Conservation (phyloP, 179 eudicot genomes). For the Camellia oleifera region DNA sequence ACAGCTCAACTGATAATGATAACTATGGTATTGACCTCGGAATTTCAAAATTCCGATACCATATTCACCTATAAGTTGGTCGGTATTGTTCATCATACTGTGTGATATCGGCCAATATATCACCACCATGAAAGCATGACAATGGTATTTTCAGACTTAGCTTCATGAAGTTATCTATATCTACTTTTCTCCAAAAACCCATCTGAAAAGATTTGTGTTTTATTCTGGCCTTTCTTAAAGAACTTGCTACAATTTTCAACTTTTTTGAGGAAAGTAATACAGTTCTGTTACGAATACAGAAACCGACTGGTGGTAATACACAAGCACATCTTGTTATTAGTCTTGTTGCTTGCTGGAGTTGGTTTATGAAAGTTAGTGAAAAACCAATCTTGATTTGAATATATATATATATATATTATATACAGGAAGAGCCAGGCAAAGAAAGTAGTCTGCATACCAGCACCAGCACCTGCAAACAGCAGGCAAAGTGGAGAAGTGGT, state of each 20-base stretch:
- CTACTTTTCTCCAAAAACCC: constrained; percentile 7
- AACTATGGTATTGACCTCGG: too few relatives aligned
- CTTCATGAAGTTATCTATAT: constrained; percentile 16
- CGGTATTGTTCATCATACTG: too few relatives aligned
- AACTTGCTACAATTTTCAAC: constrained; percentile 11
- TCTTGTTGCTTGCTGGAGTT: not conserved
- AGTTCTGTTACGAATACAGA: too few relatives aligned
- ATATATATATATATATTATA: not conserved
- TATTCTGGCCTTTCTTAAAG: not conserved
- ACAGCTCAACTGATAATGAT: not conserved
- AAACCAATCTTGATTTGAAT: not conserved
- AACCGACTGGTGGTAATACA: not conserved
- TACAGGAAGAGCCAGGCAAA: constrained; percentile 84
- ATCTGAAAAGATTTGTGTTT: not conserved
- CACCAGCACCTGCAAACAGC: constrained; percentile 76
- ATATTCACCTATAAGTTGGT: too few relatives aligned
- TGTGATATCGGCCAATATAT: too few relatives aligned
- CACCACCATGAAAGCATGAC: not conserved
- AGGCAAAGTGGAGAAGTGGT: constrained; percentile 79
- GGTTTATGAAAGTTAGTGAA: not conserved
- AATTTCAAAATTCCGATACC: too few relatives aligned
- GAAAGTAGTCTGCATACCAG: constrained; percentile 95
- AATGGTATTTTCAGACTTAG: constrained; percentile 16
- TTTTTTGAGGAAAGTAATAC: not conserved
- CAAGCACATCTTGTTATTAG: not conserved